Evolutionary conservation across 352 stramenopile genomes (phyloP).

Genomic region (Ophiocytium majus): DNA sequence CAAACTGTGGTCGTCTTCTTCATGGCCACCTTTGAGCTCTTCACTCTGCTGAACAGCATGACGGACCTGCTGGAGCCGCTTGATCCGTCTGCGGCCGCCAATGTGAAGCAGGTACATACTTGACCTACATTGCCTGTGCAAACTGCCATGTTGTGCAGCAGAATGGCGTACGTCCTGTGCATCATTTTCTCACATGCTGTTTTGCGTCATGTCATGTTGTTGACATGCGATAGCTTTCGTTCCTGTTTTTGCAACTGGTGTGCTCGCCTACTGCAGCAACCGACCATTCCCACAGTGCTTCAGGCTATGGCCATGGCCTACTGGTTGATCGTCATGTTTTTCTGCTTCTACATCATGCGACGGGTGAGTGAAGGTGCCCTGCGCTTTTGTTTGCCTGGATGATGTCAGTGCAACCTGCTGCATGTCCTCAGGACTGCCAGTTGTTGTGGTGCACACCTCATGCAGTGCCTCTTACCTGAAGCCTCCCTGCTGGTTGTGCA

Average conservation of each 20-base stretch:
- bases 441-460: background rate
- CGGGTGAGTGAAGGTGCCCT: slow-evolving; percentile 28
- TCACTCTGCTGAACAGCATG: slow-evolving; percentile 34
- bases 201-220: too few species aligned
- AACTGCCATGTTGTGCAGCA: too few species aligned
- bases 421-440: too few species aligned
- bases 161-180: too few species aligned
- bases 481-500: background rate
- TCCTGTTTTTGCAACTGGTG: background rate
- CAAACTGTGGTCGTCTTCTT: slow-evolving; percentile 48
- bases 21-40: slow-evolving; percentile 44
- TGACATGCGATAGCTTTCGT: too few species aligned
- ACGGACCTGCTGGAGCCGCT: slow-evolving; percentile 46
- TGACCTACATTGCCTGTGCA: too few species aligned
- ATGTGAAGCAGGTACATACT: too few species aligned
- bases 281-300: slow-evolving; percentile 3
- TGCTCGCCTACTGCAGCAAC: slow-evolving; percentile 26
- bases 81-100: too few species aligned
- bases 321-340: slow-evolving; percentile 41
- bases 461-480: background rate
- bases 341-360: slow-evolving; percentile 54
- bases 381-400: too few species aligned
- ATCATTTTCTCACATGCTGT: too few species aligned
- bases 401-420: too few species aligned
- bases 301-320: slow-evolving; percentile 24